Evolutionary conservation across 257 asterid species (phyloP), one percentile per base, ranked within the genome.

Genomic region (Misopates orontium): DNA sequence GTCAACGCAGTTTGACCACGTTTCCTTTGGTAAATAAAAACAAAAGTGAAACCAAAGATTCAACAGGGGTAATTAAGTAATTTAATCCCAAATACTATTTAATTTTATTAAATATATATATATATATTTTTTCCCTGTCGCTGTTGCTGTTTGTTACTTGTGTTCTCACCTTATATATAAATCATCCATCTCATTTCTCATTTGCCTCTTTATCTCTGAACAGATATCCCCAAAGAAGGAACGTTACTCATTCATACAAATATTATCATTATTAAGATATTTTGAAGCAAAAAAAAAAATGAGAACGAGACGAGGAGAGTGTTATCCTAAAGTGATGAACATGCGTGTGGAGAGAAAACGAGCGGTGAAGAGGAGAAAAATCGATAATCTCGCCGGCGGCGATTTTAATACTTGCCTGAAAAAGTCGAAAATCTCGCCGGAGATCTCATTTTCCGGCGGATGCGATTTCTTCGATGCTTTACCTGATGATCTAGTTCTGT

Each of bases 401-500:
- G 15, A 12, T 5, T 50, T 28, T 11, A 63, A 56, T 5, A n/a
- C n/a, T n/a, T 45, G 70, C 70, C 75, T 83, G 75, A 80, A 79
- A 69, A 78, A 72, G 61, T 24, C 60, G 0, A 80, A 70, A 65
- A 10, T 53, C 44, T 60, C 79, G 52, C 71, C 71, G 82, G 81
- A 58, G 62, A 31, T 59, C 64, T 58, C 25, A 58, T 17, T n/a
- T 41, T 36, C 64, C 49, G 31, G 32, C 22, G 71, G 50, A 2
- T 28, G 54, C 15, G 94, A 88, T 39, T 80, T 80, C 19, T 83
- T 91, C 51, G 90, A 91, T 59, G 77, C 78, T 3, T 79, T 91
- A 64, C 98, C 96, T 22, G 96, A 91, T 59, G 98, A 91, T 80
- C 76, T 91, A 0, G 75, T 91, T 4, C 58, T 89, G 0, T 77